Percentiles rank a stretch among this genome's conserved stretches.
These are phyloP conservation scores for Macrophomina pseudophaseolina DNA, from an alignment of 2,329 filamentous ascomycete genomes.

Conservation along the genomic window DNA sequence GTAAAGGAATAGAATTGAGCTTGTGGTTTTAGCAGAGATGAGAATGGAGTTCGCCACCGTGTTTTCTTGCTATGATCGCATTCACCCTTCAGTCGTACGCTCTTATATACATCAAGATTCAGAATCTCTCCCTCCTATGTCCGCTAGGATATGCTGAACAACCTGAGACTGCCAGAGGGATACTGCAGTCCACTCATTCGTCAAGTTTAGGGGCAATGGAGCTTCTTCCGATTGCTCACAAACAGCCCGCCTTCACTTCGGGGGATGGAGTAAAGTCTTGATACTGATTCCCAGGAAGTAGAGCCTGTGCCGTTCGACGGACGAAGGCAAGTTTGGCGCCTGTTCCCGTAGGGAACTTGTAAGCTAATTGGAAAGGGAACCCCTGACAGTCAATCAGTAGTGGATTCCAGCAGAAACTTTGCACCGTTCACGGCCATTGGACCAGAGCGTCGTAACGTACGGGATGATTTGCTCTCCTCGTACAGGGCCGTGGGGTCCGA, in stretches of 20 bases:
- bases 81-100: background rate
- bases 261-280: background rate
- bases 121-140: background rate
- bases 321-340: background rate
- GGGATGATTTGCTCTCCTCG: background rate
- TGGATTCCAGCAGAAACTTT: background rate
- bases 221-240: slow-evolving; percentile 16
- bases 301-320: background rate
- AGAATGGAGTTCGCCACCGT: background rate
- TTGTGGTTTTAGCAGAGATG: background rate
- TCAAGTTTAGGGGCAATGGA: background rate
- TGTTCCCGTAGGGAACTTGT: background rate
- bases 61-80: background rate
- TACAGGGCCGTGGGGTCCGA: background rate
- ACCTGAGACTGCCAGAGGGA: background rate
- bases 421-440: background rate
- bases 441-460: background rate
- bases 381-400: background rate
- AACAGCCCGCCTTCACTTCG: background rate
- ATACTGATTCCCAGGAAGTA: background rate
- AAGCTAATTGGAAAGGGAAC: background rate
- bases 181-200: background rate
- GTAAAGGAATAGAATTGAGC: background rate
- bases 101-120: slow-evolving; percentile 15
- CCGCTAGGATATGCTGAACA: background rate